These are phyloP conservation scores for Chloris gayana DNA, from an alignment of 176 grass and related monocot genomes.

Conservation along the genomic window DNA sequence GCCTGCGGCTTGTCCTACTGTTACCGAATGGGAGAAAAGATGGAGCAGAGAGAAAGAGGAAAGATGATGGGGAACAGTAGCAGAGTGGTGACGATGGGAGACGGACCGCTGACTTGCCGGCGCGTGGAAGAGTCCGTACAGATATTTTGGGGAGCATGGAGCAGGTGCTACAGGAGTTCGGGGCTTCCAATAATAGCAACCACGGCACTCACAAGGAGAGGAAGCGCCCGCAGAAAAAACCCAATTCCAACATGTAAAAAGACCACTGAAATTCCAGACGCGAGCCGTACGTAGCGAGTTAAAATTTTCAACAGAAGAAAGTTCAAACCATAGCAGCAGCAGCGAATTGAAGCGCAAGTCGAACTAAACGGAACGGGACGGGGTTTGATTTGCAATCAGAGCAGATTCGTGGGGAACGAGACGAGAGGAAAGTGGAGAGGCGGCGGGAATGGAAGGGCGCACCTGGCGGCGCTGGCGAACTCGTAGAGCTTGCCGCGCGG, in stretches of 20 bases:
- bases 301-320: not conserved
- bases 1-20: not conserved
- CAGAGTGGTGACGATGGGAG: not conserved
- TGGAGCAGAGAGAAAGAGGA: not conserved
- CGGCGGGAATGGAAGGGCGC: not conserved
- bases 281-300: not conserved
- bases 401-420: not conserved
- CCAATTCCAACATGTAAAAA: no score
- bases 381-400: not conserved
- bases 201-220: not conserved
- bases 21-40: constrained; percentile 9
- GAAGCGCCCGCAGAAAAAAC: not conserved
- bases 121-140: constrained; percentile 12
- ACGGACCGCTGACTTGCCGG: not conserved
- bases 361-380: not conserved
- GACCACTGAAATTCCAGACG: not conserved
- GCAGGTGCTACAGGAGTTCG: constrained; percentile 36
- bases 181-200: constrained; percentile 34
- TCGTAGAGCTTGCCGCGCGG: constrained; percentile 86
- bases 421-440: not conserved
- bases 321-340: not conserved
- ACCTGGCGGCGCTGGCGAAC: constrained; percentile 68
- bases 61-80: not conserved
- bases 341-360: not conserved
- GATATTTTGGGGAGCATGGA: constrained; percentile 36